phyloP scores from a whole-genome alignment of 345 rosid species.

The Eutrema yunnanense region DNA sequence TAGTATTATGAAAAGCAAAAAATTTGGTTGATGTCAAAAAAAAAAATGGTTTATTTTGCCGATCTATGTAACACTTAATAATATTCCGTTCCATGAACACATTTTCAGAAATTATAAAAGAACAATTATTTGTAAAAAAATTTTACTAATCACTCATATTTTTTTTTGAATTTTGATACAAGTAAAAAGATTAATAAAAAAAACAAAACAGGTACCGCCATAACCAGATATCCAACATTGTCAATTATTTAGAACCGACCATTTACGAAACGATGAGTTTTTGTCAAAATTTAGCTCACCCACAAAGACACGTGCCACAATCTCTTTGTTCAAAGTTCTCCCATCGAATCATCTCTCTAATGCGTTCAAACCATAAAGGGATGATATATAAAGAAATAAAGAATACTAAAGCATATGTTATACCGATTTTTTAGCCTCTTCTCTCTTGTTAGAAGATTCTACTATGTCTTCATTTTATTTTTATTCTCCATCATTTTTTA shows the following conservation, averaged over 20 bases:
- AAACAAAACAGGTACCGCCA: constrained; percentile 12
- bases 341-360: constrained; percentile 10
- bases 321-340: not conserved
- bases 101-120: not conserved
- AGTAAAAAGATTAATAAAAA: not conserved
- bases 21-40: not conserved
- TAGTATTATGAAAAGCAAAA: not conserved
- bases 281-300: constrained; percentile 80
- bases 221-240: not conserved
- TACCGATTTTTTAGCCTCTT: constrained; percentile 11
- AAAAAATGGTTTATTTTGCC: not conserved
- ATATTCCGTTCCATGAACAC: not conserved
- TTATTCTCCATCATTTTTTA: not conserved
- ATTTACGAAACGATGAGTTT: not conserved
- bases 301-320: constrained; percentile 40
- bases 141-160: not conserved
- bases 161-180: not conserved
- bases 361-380: constrained; percentile 3
- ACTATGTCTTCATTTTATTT: constrained; percentile 19
- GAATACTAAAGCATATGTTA: constrained; percentile 7
- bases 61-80: not conserved
- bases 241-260: constrained; percentile 44
- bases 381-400: constrained; percentile 24
- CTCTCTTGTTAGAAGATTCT: not conserved
- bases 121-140: not conserved